Evolutionary conservation across 2,329 filamentous ascomycete genomes (phyloP).

Genomic region (Alternaria longipes): DNA sequence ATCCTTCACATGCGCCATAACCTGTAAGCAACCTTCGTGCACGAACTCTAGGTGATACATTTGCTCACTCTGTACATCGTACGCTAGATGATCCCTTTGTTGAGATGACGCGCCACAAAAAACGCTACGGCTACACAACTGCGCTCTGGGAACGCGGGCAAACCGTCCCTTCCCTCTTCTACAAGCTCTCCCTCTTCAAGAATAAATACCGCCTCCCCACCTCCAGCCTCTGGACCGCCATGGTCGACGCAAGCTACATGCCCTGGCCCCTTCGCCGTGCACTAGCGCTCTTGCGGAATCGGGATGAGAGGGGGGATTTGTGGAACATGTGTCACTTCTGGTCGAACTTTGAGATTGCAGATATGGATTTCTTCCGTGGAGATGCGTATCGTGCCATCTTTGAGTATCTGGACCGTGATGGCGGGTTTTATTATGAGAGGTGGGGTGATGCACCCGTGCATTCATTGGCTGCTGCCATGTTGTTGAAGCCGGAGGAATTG

Average conservation of each 20-base stretch:
- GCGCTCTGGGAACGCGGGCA: slow-evolving; percentile 92
- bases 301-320: slow-evolving; percentile 80
- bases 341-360: slow-evolving; percentile 96
- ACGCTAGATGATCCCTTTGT: slow-evolving; percentile 80
- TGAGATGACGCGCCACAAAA: slow-evolving; percentile 94
- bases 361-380: slow-evolving; percentile 89
- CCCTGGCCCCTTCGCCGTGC: slow-evolving; percentile 28
- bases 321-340: slow-evolving; percentile 98
- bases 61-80: too few relatives aligned
- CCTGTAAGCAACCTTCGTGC: slow-evolving; percentile 58
- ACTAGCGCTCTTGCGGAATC: slow-evolving; percentile 47
- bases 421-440: slow-evolving; percentile 27
- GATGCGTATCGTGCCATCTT: slow-evolving; percentile 92
- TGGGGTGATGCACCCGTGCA: slow-evolving; percentile 98
- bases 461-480: slow-evolving; percentile 86
- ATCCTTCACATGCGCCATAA: slow-evolving; percentile 95
- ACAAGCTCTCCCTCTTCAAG: slow-evolving; percentile 28
- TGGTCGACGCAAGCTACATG: slow-evolving; percentile 23
- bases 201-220: slow-evolving; percentile 9
- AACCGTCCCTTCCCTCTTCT: slow-evolving; percentile 72
- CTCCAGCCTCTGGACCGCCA: slow-evolving; percentile 25
- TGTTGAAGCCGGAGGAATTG: slow-evolving; percentile 84
- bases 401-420: slow-evolving; percentile 69
- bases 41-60: too few relatives aligned
- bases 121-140: slow-evolving; percentile 97